These are phyloP conservation scores for Hordeum vulgare DNA, from an alignment of 176 grass and related monocot genomes.

Conservation along the genomic window DNA sequence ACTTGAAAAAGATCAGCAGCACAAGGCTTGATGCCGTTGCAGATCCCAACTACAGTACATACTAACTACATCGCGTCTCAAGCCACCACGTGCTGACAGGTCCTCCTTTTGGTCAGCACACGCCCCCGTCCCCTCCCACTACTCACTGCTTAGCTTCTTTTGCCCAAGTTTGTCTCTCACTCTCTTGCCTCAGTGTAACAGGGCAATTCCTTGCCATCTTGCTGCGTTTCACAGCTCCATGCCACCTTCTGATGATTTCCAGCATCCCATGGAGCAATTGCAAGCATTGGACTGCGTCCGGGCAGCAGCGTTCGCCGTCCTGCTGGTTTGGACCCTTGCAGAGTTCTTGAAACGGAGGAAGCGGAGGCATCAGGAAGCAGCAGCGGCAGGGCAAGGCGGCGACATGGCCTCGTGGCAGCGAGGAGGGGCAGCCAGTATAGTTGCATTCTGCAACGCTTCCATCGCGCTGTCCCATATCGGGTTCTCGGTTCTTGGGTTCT, in stretches of 20 bases:
- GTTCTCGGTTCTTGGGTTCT: slow-evolving; percentile 15
- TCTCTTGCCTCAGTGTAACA: slow-evolving; percentile 14
- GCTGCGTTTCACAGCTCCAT: background rate
- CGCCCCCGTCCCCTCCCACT: background rate
- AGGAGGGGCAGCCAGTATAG: slow-evolving; percentile 1
- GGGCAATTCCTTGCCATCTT: background rate
- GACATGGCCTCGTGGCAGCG: background rate
- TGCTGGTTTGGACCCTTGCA: slow-evolving; percentile 37
- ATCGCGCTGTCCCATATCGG: slow-evolving; percentile 26
- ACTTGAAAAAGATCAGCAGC: background rate
- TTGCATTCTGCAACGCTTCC: slow-evolving; percentile 21
- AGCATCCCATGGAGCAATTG: slow-evolving; percentile 1
- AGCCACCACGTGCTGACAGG: background rate
- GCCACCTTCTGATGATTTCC: background rate
- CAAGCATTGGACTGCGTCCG: slow-evolving; percentile 19
- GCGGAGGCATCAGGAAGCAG: background rate
- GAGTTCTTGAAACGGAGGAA: slow-evolving; percentile 12
- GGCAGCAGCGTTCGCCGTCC: slow-evolving; percentile 17
- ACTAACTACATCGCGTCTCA: background rate
- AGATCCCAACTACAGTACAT: background rate
- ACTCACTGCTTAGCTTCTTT: background rate
- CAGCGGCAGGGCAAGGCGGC: background rate
- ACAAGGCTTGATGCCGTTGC: background rate
- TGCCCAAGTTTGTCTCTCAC: background rate
- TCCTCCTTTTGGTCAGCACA: slow-evolving; percentile 11